These are phyloP conservation scores for Boletus rubescentipes DNA, from an alignment of 768 basidiomycete species.

Conservation along the genomic window DNA sequence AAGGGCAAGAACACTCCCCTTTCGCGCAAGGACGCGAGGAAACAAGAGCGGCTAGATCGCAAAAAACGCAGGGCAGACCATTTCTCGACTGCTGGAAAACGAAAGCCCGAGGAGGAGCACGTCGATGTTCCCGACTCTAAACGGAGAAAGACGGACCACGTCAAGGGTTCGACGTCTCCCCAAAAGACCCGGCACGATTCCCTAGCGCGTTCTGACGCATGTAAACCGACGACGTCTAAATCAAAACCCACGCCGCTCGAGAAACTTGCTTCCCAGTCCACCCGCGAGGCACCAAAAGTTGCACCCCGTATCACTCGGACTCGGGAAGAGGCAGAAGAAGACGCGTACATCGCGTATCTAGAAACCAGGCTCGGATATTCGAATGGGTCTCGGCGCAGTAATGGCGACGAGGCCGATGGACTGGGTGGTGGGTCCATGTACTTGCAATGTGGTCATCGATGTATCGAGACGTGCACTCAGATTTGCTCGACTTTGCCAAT, in stretches of 20 bases:
- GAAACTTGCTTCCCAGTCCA: conserved; percentile 29
- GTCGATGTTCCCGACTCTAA: conserved; percentile 41
- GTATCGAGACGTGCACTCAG: conserved; percentile 30
- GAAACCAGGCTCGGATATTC: conserved; percentile 71
- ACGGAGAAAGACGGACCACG: conserved; percentile 44
- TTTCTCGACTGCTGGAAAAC: conserved; percentile 47
- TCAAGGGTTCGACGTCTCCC: not conserved
- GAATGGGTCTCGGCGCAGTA: conserved; percentile 43
- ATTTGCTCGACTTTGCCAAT: conserved; percentile 54
- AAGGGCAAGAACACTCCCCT: conserved; percentile 14
- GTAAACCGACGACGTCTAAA: conserved; percentile 8
- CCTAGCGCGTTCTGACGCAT: not conserved
- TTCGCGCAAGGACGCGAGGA: conserved; percentile 63
- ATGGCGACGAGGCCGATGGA: conserved; percentile 67
- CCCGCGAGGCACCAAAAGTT: not conserved
- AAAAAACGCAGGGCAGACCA: conserved; percentile 66
- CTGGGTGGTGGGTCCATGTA: conserved; percentile 62
- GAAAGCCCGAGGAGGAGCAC: conserved; percentile 43
- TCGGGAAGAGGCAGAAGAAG: conserved; percentile 64
- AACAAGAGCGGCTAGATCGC: conserved; percentile 53
- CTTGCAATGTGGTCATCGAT: not conserved
- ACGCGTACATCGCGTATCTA: conserved; percentile 80
- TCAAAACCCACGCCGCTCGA: conserved; percentile 33
- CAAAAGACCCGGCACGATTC: not conserved
- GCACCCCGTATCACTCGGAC: conserved; percentile 25